Conservation (phyloP, 768 basidiomycete species). For the Tephrocybe rancida region DNA sequence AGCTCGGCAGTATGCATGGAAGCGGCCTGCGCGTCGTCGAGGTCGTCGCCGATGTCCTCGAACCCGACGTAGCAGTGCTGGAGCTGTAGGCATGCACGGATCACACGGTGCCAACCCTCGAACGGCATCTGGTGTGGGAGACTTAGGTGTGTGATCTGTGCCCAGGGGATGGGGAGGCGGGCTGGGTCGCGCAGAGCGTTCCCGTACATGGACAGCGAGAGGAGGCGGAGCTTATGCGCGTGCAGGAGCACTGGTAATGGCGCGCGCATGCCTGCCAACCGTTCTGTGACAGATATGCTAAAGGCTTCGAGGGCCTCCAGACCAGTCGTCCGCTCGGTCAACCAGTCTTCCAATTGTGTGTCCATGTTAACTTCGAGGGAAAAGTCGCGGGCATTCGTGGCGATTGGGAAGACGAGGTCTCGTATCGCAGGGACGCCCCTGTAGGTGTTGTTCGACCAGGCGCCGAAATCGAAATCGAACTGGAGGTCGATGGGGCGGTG, state of each 20-base stretch:
- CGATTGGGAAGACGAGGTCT: background rate
- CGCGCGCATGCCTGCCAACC: background rate
- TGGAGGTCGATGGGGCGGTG: background rate
- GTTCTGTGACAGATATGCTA: background rate
- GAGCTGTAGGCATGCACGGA: background rate
- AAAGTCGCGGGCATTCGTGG: background rate
- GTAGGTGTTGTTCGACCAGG: background rate
- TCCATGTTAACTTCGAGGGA: background rate
- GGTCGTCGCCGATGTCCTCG: background rate
- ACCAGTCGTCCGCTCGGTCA: background rate
- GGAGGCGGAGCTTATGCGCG: background rate
- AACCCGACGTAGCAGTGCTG: background rate
- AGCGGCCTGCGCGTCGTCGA: background rate
- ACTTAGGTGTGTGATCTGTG: background rate
- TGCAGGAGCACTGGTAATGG: background rate
- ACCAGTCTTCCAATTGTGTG: background rate
- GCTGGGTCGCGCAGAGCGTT: background rate
- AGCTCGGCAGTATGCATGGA: background rate
- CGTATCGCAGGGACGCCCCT: background rate
- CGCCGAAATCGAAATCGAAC: background rate
- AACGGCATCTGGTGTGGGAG: background rate
- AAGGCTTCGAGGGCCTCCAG: background rate
- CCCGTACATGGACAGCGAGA: background rate
- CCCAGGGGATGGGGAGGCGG: background rate
- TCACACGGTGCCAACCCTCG: background rate